phyloP scores from a whole-genome alignment of 495 filamentous ascomycete species.

The Trichoderma reesei region DNA sequence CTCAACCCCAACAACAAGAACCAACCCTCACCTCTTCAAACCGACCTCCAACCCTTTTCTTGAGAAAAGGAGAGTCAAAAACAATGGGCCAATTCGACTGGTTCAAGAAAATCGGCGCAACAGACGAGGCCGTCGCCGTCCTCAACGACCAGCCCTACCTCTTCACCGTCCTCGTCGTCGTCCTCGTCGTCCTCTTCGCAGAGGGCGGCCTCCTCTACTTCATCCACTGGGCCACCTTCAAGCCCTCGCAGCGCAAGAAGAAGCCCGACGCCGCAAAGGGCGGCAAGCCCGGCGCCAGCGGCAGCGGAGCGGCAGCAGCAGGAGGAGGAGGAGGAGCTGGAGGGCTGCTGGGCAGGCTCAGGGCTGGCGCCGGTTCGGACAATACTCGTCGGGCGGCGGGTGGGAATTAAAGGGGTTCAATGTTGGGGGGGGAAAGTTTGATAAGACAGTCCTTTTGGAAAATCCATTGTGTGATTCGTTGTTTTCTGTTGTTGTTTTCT shows the following conservation, averaged over 20 bases:
- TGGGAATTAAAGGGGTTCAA: neutral
- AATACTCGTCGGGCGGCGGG: neutral
- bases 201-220: conserved; percentile 36
- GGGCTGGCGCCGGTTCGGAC: neutral
- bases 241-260: conserved; percentile 40
- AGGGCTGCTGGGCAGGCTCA: no score
- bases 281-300: conserved; percentile 4
- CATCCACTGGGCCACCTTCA: conserved; percentile 42
- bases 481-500: neutral
- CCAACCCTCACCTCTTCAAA: neutral
- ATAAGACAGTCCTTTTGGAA: neutral
- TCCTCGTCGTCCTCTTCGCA: conserved; percentile 33
- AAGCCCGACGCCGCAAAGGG: conserved; percentile 34
- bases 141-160: conserved; percentile 44
- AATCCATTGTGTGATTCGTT: neutral
- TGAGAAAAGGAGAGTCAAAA: neutral
- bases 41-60: neutral
- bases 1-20: neutral
- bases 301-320: neutral
- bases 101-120: conserved; percentile 37
- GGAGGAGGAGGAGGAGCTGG: no score
- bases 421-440: neutral
- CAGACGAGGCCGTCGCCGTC: conserved; percentile 37
- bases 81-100: conserved; percentile 40
- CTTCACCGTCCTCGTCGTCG: conserved; percentile 40